Percentiles rank a stretch among this genome's conserved stretches.
These are phyloP conservation scores for Lachnellula hyalina DNA, from an alignment of 2,329 filamentous ascomycete species.

Conservation along the genomic window DNA sequence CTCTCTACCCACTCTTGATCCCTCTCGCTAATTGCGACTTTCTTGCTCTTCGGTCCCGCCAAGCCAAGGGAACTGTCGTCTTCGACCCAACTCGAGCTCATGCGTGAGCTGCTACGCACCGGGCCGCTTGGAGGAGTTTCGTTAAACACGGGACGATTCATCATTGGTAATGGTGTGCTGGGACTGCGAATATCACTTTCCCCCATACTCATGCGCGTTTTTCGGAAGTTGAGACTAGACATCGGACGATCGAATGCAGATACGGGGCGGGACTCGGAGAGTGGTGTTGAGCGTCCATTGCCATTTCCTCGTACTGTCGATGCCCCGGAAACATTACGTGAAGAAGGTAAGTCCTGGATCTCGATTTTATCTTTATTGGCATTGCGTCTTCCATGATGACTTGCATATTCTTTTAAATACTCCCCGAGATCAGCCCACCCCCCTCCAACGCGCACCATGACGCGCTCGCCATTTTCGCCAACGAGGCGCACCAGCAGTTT, in stretches of 20 bases:
- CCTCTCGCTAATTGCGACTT: conserved; percentile 63
- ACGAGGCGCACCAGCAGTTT: conserved; percentile 93
- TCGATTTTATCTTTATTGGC: conserved; percentile 49
- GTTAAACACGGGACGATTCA: conserved; percentile 4
- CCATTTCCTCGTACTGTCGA: conserved; percentile 20
- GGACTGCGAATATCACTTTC: conserved; percentile 17
- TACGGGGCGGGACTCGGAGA: conserved; percentile 15
- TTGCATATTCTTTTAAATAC: conserved; percentile 88
- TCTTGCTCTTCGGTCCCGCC: conserved; percentile 63
- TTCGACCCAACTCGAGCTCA: conserved; percentile 52
- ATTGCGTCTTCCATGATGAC: conserved; percentile 77
- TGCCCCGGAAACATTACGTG: conserved; percentile 27
- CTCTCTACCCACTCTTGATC: conserved; percentile 77
- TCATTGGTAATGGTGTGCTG: conserved; percentile 20
- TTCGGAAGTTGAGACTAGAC: conserved; percentile 26
- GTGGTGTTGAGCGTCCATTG: conserved; percentile 37
- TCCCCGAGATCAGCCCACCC: conserved; percentile 98
- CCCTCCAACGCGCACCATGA: conserved; percentile 96
- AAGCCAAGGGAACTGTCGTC: conserved; percentile 59
- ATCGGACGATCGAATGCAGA: conserved; percentile 23
- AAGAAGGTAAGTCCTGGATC: conserved; percentile 46
- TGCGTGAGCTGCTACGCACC: conserved; percentile 34
- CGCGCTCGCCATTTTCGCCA: conserved; percentile 81
- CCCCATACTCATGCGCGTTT: conserved; percentile 24
- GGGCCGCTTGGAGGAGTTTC: conserved; percentile 8